A percentile compares a stretch with the other conserved stretches of the same genome.
phyloP scores from a whole-genome alignment of 139 green algal genomes.

The Chlamydomonas applanata region DNA sequence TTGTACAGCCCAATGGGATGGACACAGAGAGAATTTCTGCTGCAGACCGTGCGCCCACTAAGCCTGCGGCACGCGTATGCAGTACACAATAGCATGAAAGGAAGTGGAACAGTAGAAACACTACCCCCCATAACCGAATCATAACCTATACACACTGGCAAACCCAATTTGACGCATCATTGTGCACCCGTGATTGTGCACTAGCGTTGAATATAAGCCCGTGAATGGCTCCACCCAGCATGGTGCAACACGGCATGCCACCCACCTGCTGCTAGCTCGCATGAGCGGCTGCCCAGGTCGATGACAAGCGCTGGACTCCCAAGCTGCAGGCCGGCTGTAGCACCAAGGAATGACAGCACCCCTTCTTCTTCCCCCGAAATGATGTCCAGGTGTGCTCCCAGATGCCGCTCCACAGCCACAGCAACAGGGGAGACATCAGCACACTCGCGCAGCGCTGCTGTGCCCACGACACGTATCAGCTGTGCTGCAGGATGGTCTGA shows the following conservation, averaged over 20 bases:
- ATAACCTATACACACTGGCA: not conserved
- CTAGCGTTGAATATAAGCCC: not conserved
- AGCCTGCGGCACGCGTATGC: too few relatives aligned
- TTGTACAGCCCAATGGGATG: too few relatives aligned
- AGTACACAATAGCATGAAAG: not conserved
- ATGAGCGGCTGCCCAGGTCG: slow-evolving; percentile 25
- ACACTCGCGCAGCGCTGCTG: not conserved
- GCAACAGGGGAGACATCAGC: not conserved
- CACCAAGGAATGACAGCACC: slow-evolving; percentile 11
- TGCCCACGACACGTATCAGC: not conserved
- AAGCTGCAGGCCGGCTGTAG: slow-evolving; percentile 2
- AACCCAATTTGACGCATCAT: not conserved
- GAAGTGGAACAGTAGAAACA: not conserved
- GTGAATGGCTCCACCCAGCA: not conserved
- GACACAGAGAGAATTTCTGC: too few relatives aligned
- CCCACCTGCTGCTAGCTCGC: slow-evolving; percentile 22
- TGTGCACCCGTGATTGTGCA: not conserved
- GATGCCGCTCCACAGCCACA: not conserved
- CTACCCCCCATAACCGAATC: not conserved
- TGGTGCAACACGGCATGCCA: not conserved
- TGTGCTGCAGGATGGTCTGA: too few relatives aligned
- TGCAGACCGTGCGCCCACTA: too few relatives aligned
- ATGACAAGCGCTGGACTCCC: not conserved
- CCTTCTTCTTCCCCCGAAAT: slow-evolving; percentile 21
- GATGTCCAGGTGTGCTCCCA: not conserved